Percentiles rank a stretch among this genome's conserved stretches.
phyloP scores from a whole-genome alignment of 176 grass and related monocot genomes.

The Avena eriantha region DNA sequence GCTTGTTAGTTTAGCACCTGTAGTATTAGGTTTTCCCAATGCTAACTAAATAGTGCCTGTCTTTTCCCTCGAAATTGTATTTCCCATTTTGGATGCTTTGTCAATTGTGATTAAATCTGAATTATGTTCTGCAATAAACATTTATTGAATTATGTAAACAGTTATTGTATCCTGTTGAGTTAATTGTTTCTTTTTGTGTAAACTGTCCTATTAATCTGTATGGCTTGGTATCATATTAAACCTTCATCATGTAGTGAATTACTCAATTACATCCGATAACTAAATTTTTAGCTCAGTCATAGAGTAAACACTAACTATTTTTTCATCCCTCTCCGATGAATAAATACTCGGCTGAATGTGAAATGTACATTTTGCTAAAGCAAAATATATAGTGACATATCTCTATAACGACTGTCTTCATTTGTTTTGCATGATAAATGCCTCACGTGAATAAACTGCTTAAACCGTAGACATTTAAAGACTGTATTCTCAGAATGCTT shows the following conservation, averaged over 20 bases:
- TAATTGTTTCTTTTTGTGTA: constrained; percentile 20
- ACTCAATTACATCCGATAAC: background rate
- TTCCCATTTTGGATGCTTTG: background rate
- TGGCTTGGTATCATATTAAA: constrained; percentile 1
- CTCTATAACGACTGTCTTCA: background rate
- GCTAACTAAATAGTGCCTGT: constrained; percentile 10
- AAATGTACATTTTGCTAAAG: background rate
- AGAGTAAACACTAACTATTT: background rate
- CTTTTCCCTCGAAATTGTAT: background rate
- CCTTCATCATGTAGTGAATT: constrained; percentile 17
- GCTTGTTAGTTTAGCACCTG: background rate
- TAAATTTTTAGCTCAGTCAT: background rate
- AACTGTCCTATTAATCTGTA: background rate
- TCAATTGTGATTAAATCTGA: background rate
- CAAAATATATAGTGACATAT: constrained; percentile 10
- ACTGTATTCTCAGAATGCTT: background rate
- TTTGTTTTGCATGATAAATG: constrained; percentile 8
- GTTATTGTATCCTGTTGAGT: background rate
- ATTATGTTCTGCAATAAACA: background rate
- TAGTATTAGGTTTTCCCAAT: background rate
- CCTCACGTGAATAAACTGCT: constrained; percentile 19
- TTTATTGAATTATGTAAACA: no score
- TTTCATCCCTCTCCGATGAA: background rate
- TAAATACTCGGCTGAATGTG: background rate
- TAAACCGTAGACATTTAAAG: background rate